Conservation (phyloP, 129 eudicot species). For the Helichrysum umbraculigerum region DNA sequence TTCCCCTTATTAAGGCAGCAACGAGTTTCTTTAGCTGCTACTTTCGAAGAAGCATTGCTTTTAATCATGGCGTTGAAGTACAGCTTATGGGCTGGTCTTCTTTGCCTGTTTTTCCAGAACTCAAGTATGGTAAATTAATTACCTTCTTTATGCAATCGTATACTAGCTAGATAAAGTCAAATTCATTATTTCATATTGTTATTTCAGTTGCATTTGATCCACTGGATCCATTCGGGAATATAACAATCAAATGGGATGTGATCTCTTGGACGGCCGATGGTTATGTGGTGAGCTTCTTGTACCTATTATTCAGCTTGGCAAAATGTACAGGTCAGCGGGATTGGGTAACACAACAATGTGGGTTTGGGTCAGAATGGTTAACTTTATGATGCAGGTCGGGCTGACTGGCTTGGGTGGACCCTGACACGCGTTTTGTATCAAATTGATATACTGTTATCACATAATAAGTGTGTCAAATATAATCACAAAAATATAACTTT, state of each 20-base stretch:
- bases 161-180: background rate
- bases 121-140: slow-evolving; percentile 43
- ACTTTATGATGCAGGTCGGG: background rate
- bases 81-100: slow-evolving; percentile 42
- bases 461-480: background rate
- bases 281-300: slow-evolving; percentile 63
- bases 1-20: slow-evolving; percentile 21
- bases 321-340: background rate
- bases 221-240: slow-evolving; percentile 81
- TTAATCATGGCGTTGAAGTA: slow-evolving; percentile 24
- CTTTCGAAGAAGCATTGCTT: background rate
- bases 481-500: too few relatives aligned
- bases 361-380: background rate
- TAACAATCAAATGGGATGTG: slow-evolving; percentile 84
- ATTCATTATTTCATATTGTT: background rate
- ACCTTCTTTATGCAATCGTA: background rate
- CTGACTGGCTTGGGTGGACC: background rate
- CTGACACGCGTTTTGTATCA: background rate
- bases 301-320: background rate
- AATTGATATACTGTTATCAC: background rate
- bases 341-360: background rate
- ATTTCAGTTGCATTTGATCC: slow-evolving; percentile 72
- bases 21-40: background rate
- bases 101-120: slow-evolving; percentile 30
- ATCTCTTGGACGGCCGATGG: slow-evolving; percentile 84